Base-by-base conservation (phyloP, 2,329 filamentous ascomycete genomes). In the Capronia americana region DNA sequence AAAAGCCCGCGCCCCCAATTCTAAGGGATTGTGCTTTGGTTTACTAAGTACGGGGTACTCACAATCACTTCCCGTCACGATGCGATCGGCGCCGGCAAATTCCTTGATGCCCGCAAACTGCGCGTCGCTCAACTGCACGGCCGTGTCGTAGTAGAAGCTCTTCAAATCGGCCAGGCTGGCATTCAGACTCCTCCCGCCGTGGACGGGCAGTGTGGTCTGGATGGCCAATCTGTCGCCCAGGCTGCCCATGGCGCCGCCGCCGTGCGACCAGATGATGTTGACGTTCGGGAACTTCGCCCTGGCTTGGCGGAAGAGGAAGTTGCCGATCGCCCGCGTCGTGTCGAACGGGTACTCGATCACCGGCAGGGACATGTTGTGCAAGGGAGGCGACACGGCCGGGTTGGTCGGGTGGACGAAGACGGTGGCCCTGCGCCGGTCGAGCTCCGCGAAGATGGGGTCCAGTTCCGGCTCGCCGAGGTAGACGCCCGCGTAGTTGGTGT, bases 31-130 rank as follows among this genome's bases (percentile, higher is more conserved):
- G 7, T 2, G 8, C 11, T 23, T 11, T 14, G 7, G 4, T 44
- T 17, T 12, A 30, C 8, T 24, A n/a, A n/a, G n/a, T n/a, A n/a
- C n/a, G n/a, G n/a, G n/a, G n/a, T n/a, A 66, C 69, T 61, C 54
- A 75, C 74, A 75, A 61, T 75, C 73, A 7, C 70, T 73, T 5
- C 73, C 74, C 23, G 70, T 73, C 41, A 75, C 44, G 14, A 75
- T 65, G 20, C 63, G 63, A 17, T 67, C 66, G 1, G 66, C 41
- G 0, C 70, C 69, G 10, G 70, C 66, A 55, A 76, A 75, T 11
- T 60, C 67, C 65, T 73, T 73, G 58, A 75, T 54, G 17, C 72
- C 73, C 0, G 67, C 38, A 24, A 75, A 54, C 54, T 75, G 73
- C 17, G 62, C 23, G 8, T 55, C 20, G 7, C 41, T 30, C 12